These are phyloP conservation scores for Ricinus communis DNA, from an alignment of 345 rosid species.

Conservation along the genomic window DNA sequence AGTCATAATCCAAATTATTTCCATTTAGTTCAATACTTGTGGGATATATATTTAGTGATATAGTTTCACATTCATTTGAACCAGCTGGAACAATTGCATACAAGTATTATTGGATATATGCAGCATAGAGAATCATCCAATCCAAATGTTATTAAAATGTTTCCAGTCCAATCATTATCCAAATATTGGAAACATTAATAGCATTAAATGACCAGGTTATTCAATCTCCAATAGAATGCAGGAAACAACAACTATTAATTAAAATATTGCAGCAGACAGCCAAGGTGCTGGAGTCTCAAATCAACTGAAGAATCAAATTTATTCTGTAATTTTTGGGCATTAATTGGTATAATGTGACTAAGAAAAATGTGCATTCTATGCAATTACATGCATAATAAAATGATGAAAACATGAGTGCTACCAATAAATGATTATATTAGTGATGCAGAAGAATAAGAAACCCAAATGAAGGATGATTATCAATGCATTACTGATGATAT, in stretches of 20 bases:
- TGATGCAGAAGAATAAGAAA: background rate
- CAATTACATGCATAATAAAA: background rate
- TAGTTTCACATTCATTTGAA: conserved; percentile 2
- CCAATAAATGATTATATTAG: background rate
- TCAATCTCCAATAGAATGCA: background rate
- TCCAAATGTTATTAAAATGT: background rate
- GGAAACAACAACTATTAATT: background rate
- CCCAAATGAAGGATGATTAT: background rate
- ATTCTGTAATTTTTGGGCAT: background rate
- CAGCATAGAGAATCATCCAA: background rate
- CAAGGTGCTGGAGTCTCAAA: background rate
- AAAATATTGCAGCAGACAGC: background rate
- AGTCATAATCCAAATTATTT: background rate
- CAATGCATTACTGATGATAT: background rate
- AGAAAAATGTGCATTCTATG: background rate
- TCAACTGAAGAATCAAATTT: background rate
- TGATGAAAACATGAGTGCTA: background rate
- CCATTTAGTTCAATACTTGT: background rate
- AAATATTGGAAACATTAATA: background rate
- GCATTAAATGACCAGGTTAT: background rate
- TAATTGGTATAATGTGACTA: background rate
- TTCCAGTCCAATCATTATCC: background rate
- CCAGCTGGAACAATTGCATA: background rate
- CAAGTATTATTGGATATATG: too few species aligned
- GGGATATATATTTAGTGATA: background rate